Evolutionary conservation across 2,329 filamentous ascomycete genomes (phyloP), one percentile per base, ranked within the genome.

Genomic region (Lecanosticta acicola): DNA sequence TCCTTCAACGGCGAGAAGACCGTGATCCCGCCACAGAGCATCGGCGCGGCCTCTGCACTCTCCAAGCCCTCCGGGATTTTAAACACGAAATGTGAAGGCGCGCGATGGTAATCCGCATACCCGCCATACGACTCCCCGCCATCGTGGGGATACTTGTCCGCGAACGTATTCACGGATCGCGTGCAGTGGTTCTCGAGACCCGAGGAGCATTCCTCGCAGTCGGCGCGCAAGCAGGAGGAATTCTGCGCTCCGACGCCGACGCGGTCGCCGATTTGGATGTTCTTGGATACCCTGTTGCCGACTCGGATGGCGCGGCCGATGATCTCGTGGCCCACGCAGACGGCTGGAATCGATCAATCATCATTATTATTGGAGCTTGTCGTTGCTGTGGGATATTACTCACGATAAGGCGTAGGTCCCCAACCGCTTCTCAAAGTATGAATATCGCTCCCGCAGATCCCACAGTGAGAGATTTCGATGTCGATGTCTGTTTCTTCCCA

Each of bases 11-110:
- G 86, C 3, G 77, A 77, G 61, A 78, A 93, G 0, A 83, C 77
- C 0, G 87, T 93, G 42, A 91, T 75, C 1, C 87, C 87, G 1
- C 81, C 87, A 60, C 87, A 91, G 20, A 91, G 73, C 71, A 93
- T 80, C 1, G 86, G 85, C 1, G 85, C 78, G 1, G 77, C 78
- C 46, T 74, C 69, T 8, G 70, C 72, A 21, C 68, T 72, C 1
- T 66, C 57, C 20, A 82, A 51, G 0, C 50, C 60, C 11, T 74
- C 70, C 0, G 79, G 79, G 47, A 82, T 80, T 58, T 68, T 73
- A 57, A 80, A 68, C 0, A 73, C 74, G 53, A 87, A 89, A 55
- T 78, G 75, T 3, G 42, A 49, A 7, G 55, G 53, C 9, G 51
- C 50, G 16, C 81, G 72, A 59, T 74, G 74, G 49, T 77, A 73